phyloP scores from a whole-genome alignment of 257 asterid species.

The Petunia axillaris region DNA sequence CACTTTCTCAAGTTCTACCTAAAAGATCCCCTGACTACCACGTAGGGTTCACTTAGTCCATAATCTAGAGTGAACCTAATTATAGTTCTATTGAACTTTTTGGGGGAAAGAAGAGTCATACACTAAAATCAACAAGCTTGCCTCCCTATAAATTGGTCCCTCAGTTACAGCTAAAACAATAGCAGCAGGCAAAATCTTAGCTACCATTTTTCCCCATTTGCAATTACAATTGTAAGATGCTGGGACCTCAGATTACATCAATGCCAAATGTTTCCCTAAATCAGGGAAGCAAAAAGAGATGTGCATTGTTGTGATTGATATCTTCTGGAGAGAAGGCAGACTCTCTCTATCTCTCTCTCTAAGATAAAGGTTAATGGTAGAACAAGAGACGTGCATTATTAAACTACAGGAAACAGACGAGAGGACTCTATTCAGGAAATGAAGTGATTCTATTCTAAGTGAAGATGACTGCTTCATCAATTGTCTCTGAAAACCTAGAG shows the following conservation, averaged over 20 bases:
- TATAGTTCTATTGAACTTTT: neutral
- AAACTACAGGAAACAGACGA: neutral
- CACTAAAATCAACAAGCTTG: neutral
- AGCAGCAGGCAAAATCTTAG: neutral
- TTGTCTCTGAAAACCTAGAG: slow-evolving; percentile 10
- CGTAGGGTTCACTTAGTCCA: neutral
- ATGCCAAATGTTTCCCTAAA: neutral
- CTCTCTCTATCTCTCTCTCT: no score
- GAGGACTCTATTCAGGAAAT: neutral
- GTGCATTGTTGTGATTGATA: neutral
- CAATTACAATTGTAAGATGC: neutral
- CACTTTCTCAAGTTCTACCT: neutral
- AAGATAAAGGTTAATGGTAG: no score
- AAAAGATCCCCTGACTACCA: neutral
- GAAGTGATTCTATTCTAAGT: neutral
- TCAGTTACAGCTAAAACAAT: neutral
- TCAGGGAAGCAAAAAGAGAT: neutral
- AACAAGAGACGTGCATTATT: neutral
- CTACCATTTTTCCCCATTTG: neutral
- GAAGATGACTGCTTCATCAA: slow-evolving; percentile 6
- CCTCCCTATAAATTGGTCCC: neutral
- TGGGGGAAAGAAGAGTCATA: neutral
- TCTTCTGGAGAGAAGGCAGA: no score
- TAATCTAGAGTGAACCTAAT: neutral
- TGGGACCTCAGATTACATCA: neutral